These are phyloP conservation scores for Trichoderma asperelloides DNA, from an alignment of 495 filamentous ascomycete species.

Conservation along the genomic window DNA sequence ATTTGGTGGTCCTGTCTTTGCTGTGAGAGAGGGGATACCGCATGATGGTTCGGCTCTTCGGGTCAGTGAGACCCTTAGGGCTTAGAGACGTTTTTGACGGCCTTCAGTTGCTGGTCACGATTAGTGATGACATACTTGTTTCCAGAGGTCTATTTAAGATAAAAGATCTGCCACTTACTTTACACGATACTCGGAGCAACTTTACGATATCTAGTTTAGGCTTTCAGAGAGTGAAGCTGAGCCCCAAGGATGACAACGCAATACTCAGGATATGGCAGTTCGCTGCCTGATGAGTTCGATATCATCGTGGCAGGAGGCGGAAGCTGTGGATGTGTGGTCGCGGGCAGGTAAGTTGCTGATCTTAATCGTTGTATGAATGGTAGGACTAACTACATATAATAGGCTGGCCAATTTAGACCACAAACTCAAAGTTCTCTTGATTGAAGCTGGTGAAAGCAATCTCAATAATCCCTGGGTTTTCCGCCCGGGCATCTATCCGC, in stretches of 20 bases:
- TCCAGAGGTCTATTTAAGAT: neutral
- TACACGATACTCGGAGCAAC: neutral
- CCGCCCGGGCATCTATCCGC: conserved; percentile 68
- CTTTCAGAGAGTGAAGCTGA: neutral
- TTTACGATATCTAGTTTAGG: neutral
- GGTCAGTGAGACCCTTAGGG: neutral
- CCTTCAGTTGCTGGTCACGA: neutral
- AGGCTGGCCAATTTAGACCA: conserved; percentile 72
- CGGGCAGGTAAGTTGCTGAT: conserved; percentile 42
- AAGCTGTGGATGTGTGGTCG: conserved; percentile 66
- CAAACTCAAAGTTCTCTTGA: conserved; percentile 69
- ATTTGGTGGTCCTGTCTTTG: neutral
- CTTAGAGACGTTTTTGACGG: neutral
- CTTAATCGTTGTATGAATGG: neutral
- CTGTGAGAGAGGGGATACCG: neutral
- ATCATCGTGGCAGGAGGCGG: conserved; percentile 75
- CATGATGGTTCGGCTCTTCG: neutral
- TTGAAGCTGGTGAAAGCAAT: conserved; percentile 73
- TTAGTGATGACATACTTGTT: neutral
- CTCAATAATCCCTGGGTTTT: conserved; percentile 80
- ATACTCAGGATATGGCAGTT: neutral
- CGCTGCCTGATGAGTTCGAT: conserved; percentile 62
- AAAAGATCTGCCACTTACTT: neutral
- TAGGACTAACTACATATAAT: neutral
- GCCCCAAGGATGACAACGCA: neutral